Conservation (phyloP, 805 yeast species). For the Ogataea corticis region DNA sequence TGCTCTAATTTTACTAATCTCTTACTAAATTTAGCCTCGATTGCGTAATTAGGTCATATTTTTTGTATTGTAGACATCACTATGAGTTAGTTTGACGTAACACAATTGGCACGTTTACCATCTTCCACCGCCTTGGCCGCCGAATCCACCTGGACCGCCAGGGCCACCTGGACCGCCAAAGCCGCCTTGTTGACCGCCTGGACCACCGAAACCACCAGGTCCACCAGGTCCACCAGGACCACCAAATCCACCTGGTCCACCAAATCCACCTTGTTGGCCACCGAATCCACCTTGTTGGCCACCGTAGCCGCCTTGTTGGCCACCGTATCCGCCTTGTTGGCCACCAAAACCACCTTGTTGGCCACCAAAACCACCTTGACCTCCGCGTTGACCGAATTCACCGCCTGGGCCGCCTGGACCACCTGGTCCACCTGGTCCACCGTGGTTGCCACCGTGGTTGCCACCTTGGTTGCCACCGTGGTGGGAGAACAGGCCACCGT, state of each 20-base stretch:
- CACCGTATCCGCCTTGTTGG: slow-evolving; percentile 1
- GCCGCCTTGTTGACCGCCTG: slow-evolving; percentile 16
- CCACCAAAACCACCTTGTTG: slow-evolving; percentile 5
- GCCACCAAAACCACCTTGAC: slow-evolving; percentile 13
- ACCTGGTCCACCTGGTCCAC: slow-evolving; percentile 13
- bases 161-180: slow-evolving; percentile 21
- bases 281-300: slow-evolving; percentile 3
- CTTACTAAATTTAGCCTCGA: too few species aligned
- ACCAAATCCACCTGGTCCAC: slow-evolving; percentile 10
- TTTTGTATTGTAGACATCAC: background rate
- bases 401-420: slow-evolving; percentile 13
- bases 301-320: background rate
- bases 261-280: slow-evolving; percentile 1
- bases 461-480: slow-evolving; percentile 10
- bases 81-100: background rate
- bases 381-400: slow-evolving; percentile 10
- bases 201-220: slow-evolving; percentile 20
- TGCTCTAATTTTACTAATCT: too few species aligned
- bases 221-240: slow-evolving; percentile 11
- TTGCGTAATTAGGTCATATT: background rate
- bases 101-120: background rate
- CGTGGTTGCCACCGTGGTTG: slow-evolving; percentile 16
- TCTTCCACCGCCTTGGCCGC: slow-evolving; percentile 25
- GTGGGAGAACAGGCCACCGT: slow-evolving; percentile 15
- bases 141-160: slow-evolving; percentile 16